Base-by-base conservation (phyloP, 2,329 filamentous ascomycete species). In the Talaromyces sp. region DNA sequence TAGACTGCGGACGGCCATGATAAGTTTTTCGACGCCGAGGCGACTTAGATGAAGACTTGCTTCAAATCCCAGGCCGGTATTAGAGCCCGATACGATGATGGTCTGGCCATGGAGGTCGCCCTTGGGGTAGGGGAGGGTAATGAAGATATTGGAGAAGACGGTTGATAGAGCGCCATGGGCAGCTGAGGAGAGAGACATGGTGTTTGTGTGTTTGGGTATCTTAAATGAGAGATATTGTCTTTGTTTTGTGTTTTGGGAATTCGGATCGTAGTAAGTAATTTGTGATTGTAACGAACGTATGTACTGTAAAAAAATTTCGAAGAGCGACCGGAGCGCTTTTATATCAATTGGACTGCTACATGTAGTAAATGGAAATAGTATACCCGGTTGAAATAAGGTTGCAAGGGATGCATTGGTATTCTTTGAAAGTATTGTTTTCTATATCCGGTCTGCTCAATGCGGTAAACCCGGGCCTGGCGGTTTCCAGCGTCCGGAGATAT, bases 81-180 rank as follows among this genome's bases (percentile, higher is more conserved):
- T 84, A 21, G 75, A 69, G 1, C 82, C 82, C 0, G 81, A 83
- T 14, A 84, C 71, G 46, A 84, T 78, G 53, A 78, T 77, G 0
- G 75, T 75, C 60, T 78, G 69, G 1, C 72, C 71, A 1, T 69
- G 65, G 14, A 68, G 64, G 38, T 62, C 35, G 32, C 27, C 41
- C 4, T 52, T 55, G 9, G 59, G 59, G 29, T 17, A 29, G n/a
- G 59, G 59, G 2, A 62, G 41, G 10, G 49, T 35, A 19, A 62
- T 51, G 58, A 62, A 60, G 13, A 62, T 7, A 17, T 62, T 62
- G 29, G 61, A 62, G 21, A 58, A 56, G 21, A 62, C 7, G 21
- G 32, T 56, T 32, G 29, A 19, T 31, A 62, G 13, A 4, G 19
- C 24, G 6, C 60, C 60, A 43, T 60, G 54, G 14, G 58, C 61